phyloP scores from a whole-genome alignment of 1,139 yeast species.

The Kodamaea alishanica region DNA sequence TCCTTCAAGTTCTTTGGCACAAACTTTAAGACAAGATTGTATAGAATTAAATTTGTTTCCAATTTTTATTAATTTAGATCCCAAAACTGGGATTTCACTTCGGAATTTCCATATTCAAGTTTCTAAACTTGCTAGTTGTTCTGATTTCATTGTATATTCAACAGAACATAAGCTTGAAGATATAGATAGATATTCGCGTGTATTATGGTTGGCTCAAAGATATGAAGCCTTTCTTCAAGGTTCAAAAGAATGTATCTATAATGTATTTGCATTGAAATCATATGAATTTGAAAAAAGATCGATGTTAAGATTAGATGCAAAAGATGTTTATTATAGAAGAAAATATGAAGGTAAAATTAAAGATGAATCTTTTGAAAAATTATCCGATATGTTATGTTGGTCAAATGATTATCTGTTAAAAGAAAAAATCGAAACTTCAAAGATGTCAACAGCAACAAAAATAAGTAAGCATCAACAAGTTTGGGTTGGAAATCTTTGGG shows the following conservation, averaged over 20 bases:
- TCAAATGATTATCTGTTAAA: constrained; percentile 67
- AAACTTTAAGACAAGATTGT: constrained; percentile 41
- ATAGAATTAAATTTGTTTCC: constrained; percentile 45
- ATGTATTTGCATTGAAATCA: constrained; percentile 18
- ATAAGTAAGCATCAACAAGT: constrained; percentile 40
- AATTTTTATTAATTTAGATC: constrained; percentile 54
- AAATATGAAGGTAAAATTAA: constrained; percentile 1
- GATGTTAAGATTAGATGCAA: constrained; percentile 4
- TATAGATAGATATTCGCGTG: constrained; percentile 38
- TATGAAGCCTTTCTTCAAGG: constrained; percentile 21
- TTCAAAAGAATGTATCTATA: constrained; percentile 9
- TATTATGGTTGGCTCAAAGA: constrained; percentile 55
- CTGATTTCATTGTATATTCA: constrained; percentile 63
- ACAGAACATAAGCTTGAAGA: constrained; percentile 1
- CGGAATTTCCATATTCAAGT: constrained; percentile 79
- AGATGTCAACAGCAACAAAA: constrained; percentile 77
- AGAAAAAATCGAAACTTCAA: constrained; percentile 76
- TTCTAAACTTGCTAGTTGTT: constrained; percentile 60
- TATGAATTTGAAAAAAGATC: constrained; percentile 1
- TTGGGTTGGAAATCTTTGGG: constrained; percentile 78
- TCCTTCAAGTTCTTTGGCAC: constrained; percentile 12
- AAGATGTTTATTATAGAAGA: neutral
- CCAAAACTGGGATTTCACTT: constrained; percentile 63
- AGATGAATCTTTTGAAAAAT: constrained; percentile 6
- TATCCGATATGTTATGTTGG: constrained; percentile 38